A percentile compares a stretch with the other conserved stretches of the same genome.
These are phyloP conservation scores for Talaromyces sp. DNA, from an alignment of 2,329 filamentous ascomycete genomes.

Conservation along the genomic window DNA sequence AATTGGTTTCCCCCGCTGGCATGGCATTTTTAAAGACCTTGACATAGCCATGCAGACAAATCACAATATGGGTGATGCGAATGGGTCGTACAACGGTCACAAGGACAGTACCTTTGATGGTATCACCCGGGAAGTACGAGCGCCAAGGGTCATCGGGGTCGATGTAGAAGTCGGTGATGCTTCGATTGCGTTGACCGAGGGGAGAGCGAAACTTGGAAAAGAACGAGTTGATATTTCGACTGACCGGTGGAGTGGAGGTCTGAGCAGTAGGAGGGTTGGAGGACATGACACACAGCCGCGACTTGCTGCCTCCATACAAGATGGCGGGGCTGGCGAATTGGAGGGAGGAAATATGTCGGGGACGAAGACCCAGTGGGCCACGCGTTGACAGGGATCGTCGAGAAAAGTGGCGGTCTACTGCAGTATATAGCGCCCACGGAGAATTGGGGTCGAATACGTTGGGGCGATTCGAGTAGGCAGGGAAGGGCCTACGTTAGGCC, in stretches of 20 bases:
- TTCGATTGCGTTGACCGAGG: slow-evolving; percentile 56
- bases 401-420: background rate
- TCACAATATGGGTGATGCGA: slow-evolving; percentile 65
- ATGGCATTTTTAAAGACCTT: slow-evolving; percentile 67
- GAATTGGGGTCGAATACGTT: background rate
- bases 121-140: slow-evolving; percentile 64
- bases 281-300: slow-evolving; percentile 44
- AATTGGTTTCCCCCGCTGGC: slow-evolving; percentile 56
- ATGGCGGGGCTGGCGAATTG: slow-evolving; percentile 10
- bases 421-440: background rate
- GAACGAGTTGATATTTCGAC: slow-evolving; percentile 46
- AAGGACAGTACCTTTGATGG: slow-evolving; percentile 62
- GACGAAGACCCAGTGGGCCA: slow-evolving; percentile 6
- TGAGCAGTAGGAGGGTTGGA: slow-evolving; percentile 36
- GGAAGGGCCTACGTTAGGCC: slow-evolving; percentile 8
- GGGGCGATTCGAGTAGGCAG: slow-evolving; percentile 5
- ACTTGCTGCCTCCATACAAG: slow-evolving; percentile 39
- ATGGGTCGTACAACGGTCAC: slow-evolving; percentile 63
- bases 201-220: slow-evolving; percentile 61
- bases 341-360: slow-evolving; percentile 10
- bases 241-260: slow-evolving; percentile 38
- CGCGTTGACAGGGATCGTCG: background rate
- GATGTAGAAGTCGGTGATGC: slow-evolving; percentile 64
- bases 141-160: slow-evolving; percentile 65
- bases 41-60: slow-evolving; percentile 65